Base-by-base conservation (phyloP, 148 eudicot genomes). In the Silene conica region DNA sequence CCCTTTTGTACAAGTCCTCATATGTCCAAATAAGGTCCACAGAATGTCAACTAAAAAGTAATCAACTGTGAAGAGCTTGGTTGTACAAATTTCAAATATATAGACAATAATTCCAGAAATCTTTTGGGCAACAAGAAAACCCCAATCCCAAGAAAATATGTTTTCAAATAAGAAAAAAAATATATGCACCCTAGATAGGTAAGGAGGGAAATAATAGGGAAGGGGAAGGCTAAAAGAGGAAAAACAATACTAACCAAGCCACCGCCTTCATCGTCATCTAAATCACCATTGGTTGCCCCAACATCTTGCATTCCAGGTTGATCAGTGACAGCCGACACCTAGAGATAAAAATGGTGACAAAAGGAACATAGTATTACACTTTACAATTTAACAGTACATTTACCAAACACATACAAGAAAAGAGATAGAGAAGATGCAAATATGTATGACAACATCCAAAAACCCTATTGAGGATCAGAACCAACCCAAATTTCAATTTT, bases 291-390 rank as follows among this genome's bases (percentile, higher is more conserved):
- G 76, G 82, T 86, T 70, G 77, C 87, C 45, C 92, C 94, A 61
- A 81, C 74, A 69, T 91, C 95, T 83, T 88, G 97, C 83, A 81
- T 77, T 63, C 89, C 89, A 79, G 85, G 77, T 79, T 91, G 92
- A 83, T 93, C 98, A 67, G 95, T 87, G 56, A 91, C 82, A 76
- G 87, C 88, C 45, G 98, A 93, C 45, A 93, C 97, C 98, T 93
- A 76, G 69, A 83, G n/a, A 73, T 38, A 73, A 63, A 75, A 45
- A 57, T 59, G 70, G 65, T 48, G 22, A 28, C 15, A 20, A 19
- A 26, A 41, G 59, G 34, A 8, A 12, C 43, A 26, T 11, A 59
- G 25, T 59, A 21, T 21, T 6, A 59, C 20, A 9, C 63, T 50
- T 14, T 38, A 38, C 55, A 50, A 48, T 13, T 50, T 13, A 50